Evolutionary conservation across 352 stramenopile species (phyloP), one percentile per base, ranked within the genome.

Genomic region (Pythium aphanidermatum): DNA sequence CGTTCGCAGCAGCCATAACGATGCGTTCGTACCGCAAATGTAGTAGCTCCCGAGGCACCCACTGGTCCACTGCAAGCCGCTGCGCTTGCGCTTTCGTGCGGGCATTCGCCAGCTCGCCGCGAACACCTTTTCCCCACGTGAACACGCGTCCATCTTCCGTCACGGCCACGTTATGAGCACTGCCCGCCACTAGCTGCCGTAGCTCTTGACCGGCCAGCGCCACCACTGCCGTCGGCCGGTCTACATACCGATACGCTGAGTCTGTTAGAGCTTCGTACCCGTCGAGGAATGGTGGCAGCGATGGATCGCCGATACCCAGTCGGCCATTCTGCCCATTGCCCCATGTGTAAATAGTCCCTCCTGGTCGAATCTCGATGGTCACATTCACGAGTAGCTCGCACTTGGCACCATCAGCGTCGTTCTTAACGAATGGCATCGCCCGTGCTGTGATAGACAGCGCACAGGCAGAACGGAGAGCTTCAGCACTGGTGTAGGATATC

Each of bases 261-360:
- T 86, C 74, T 1, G 77, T 89, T n/a, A 83, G 55, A 33, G 74
- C 72, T 27, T 89, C 77, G 35, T 86, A 86, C 1, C 77, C 77
- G 25, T 89, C 72, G 2, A 64, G 56, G 24, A 83, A 75, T 14
- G 51, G 46, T 0, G 39, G 13, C 10, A 26, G 38, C 4, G 47
- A 17, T 6, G 54, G 46, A 40, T 66, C 28, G n/a, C 74, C 74
- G 9, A 86, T 27, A 0, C 77, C 77, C 0, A 89, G 47, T 0
- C 77, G 65, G 2, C 77, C 77, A 19, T 80, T 78, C 17, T 83
- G 56, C 16, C 60, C 72, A 34, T 73, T 65, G 1, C 77, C 77
- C 77, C 77, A 89, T 17, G 74, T 70, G 38, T 86, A 86, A 0
- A 70, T 72, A 5, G 66, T 81, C 19, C 77, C 77, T 11, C 72